These are phyloP conservation scores for Westerdykella ornata DNA, from an alignment of 2,329 filamentous ascomycete species.

Conservation along the genomic window DNA sequence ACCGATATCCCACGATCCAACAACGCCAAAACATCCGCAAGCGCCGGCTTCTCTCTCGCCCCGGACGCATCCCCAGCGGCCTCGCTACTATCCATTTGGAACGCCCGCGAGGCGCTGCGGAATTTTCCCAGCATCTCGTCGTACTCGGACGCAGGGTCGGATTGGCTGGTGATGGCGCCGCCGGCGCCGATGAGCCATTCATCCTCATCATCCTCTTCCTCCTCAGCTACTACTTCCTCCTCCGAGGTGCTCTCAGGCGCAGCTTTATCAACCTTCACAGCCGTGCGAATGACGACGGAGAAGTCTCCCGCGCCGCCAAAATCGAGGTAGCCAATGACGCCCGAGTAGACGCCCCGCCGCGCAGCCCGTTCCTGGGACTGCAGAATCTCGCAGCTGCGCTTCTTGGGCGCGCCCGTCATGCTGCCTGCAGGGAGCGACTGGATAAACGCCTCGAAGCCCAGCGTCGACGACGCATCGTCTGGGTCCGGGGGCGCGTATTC, in stretches of 20 bases:
- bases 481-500: conserved; percentile 11
- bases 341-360: conserved; percentile 73
- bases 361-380: conserved; percentile 57
- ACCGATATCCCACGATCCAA: background rate
- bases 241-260: no score
- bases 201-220: conserved; percentile 36
- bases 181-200: conserved; percentile 83
- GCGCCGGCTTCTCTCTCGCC: background rate
- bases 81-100: conserved; percentile 6
- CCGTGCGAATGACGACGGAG: conserved; percentile 81
- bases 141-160: conserved; percentile 71
- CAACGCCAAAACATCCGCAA: background rate
- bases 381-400: conserved; percentile 80
- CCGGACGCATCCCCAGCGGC: background rate
- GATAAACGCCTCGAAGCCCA: conserved; percentile 69
- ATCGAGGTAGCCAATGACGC: conserved; percentile 85
- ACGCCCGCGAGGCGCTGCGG: conserved; percentile 28
- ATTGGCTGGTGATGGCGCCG: conserved; percentile 81
- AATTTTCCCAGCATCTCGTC: conserved; percentile 68
- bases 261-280: conserved; percentile 49
- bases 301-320: conserved; percentile 80
- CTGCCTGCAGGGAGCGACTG: conserved; percentile 78
- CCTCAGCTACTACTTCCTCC: conserved; percentile 4
- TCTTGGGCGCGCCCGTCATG: conserved; percentile 96
- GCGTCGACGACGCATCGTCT: conserved; percentile 31